These are phyloP conservation scores for Ganoderma leucocontextum DNA, from an alignment of 1,284 basidiomycete genomes.

Conservation along the genomic window DNA sequence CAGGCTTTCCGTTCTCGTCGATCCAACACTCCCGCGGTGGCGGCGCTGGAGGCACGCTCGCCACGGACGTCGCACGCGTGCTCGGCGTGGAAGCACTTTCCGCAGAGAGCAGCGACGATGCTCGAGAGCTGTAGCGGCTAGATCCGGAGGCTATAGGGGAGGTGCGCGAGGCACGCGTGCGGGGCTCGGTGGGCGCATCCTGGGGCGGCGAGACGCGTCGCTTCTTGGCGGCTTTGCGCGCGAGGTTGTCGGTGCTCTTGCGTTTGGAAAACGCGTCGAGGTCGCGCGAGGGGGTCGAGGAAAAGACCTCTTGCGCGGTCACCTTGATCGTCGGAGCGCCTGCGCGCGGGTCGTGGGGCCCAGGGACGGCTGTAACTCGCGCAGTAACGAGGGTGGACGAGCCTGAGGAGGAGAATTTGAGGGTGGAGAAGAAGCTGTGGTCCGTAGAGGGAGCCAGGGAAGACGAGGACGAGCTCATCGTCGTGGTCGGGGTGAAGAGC, in stretches of 20 bases:
- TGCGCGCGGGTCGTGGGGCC: conserved; percentile 26
- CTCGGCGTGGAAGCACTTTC: conserved; percentile 18
- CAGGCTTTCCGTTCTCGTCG: conserved; percentile 59
- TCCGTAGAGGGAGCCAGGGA: conserved; percentile 30
- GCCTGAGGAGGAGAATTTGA: conserved; percentile 31
- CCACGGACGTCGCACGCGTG: conserved; percentile 33
- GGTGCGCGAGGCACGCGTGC: conserved; percentile 38
- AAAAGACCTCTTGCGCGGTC: conserved; percentile 30
- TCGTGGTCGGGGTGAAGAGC: conserved; percentile 26
- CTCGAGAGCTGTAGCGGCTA: conserved; percentile 31
- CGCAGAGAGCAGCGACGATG: conserved; percentile 29
- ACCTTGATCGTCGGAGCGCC: conserved; percentile 36
- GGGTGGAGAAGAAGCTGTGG: conserved; percentile 42
- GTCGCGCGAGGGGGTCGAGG: conserved; percentile 28
- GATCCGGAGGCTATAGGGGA: conserved; percentile 29
- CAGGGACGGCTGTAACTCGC: conserved; percentile 39
- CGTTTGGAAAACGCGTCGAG: conserved; percentile 27
- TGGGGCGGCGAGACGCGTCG: conserved; percentile 36
- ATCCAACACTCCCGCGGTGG: conserved; percentile 56
- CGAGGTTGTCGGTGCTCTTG: conserved; percentile 22
- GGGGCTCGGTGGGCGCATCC: conserved; percentile 19
- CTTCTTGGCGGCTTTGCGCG: conserved; percentile 33
- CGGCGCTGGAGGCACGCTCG: conserved; percentile 45
- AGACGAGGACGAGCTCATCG: conserved; percentile 33
- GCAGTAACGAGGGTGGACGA: conserved; percentile 38